Evolutionary conservation across 352 stramenopile species (phyloP), one percentile per base, ranked within the genome.

Genomic region (Globisporangium nodosum): DNA sequence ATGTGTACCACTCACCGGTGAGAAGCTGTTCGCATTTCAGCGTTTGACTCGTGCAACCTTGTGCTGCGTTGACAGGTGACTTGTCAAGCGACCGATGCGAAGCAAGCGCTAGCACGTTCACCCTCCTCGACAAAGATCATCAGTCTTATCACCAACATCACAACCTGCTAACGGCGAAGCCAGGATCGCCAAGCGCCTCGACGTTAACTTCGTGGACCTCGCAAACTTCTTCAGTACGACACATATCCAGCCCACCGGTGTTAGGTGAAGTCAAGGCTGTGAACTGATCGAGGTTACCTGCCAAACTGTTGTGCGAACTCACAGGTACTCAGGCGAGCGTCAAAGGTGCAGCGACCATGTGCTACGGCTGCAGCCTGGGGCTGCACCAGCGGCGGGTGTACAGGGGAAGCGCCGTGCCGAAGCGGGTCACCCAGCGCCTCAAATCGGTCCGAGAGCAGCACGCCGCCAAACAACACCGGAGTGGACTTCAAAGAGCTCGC

Each of bases 401-500:
- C 46, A 42, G 37, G 18, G 39, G 37, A 20, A 49, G n/a, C 48
- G 18, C 0, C 16, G 39, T 52, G 35, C 1, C 18, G 30, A 64
- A 52, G 30, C 49, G 40, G 18, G 48, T 20, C 4, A 43, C 42
- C 15, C 3, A 49, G 9, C 48, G 40, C 24, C 9, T 43, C 12
- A 13, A 40, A n/a, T 13, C 16, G 49, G n/a, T 31, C 11, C 20
- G 45, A 49, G 45, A 15, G 11, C 45, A 54, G 8, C 18, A 16
- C 43, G 15, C 39, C 16, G 30, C 5, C 52, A 35, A 49, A 43
- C 40, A 50, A 30, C 18, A 50, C 13, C 55, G 13, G 50, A 11
- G 52, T 43, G 1, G 60, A 72, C 11, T 76, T 86, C 39, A 70
- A 57, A 12, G 75, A 77, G 8, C 69, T 89, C 12, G 63, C 74